Conservation (phyloP, 2,329 filamentous ascomycete species). For the Sporothrix globosa region DNA sequence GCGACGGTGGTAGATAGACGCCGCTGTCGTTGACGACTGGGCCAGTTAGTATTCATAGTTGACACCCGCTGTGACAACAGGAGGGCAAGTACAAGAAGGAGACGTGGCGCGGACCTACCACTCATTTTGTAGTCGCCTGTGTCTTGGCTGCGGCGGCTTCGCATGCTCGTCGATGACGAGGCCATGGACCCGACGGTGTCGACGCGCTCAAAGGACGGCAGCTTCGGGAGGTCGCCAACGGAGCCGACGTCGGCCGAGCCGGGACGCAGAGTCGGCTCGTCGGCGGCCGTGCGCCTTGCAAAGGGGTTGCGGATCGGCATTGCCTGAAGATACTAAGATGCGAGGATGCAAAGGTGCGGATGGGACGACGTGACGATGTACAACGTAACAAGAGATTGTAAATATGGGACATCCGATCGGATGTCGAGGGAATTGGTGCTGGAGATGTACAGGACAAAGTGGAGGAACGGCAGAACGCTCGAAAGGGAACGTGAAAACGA, state of each 20-base stretch:
- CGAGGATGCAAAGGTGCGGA: not conserved
- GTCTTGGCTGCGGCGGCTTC: constrained; percentile 61
- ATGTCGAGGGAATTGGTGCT: not conserved
- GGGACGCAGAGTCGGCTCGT: constrained; percentile 30
- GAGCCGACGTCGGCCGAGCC: constrained; percentile 11
- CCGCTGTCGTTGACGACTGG: constrained; percentile 94
- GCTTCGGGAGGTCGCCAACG: not conserved
- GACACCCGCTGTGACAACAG: too few relatives aligned
- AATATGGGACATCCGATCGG: not conserved
- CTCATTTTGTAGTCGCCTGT: constrained; percentile 79
- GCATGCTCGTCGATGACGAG: constrained; percentile 64
- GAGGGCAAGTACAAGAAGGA: not conserved
- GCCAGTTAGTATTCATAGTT: not conserved
- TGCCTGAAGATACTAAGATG: not conserved
- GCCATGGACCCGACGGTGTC: constrained; percentile 65
- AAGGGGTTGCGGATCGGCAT: constrained; percentile 77
- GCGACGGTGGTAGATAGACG: constrained; percentile 93
- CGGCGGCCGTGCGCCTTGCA: constrained; percentile 52
- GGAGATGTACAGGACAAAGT: not conserved
- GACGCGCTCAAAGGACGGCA: constrained; percentile 61
- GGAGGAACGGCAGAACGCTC: not conserved
- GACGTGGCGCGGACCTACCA: constrained; percentile 56
- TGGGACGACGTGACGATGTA: too few relatives aligned
- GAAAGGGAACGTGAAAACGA: not conserved
- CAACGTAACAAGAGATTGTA: not conserved